Conservation (phyloP, 768 basidiomycete species). For the Chalciporus chontae region DNA sequence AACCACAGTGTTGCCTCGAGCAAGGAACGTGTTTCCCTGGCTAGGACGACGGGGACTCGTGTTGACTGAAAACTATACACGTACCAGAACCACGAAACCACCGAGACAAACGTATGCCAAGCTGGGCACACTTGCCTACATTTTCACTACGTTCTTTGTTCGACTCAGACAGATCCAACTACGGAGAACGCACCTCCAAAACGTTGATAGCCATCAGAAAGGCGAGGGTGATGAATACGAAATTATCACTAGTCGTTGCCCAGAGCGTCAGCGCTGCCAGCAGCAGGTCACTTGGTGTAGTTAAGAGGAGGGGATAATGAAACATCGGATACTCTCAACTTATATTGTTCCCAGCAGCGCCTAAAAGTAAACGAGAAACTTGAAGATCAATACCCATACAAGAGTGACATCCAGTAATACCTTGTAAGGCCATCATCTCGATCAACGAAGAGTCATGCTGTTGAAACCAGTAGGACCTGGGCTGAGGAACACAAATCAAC, state of each 20-base stretch:
- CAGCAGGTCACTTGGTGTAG: background rate
- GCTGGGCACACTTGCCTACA: constrained; percentile 51
- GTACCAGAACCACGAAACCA: constrained; percentile 48
- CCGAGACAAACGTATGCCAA: constrained; percentile 66
- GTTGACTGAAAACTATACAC: constrained; percentile 6
- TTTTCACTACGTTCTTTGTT: constrained; percentile 21
- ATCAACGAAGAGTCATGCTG: too few species aligned
- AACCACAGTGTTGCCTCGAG: background rate
- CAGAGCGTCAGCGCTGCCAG: background rate
- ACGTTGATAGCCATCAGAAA: constrained; percentile 18
- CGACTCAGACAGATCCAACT: background rate
- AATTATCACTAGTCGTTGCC: background rate
- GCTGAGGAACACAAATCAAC: too few species aligned
- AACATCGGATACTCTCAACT: background rate
- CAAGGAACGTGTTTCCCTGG: too few species aligned
- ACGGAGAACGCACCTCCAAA: constrained; percentile 23
- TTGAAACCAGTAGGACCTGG: too few species aligned
- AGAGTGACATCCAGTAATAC: too few species aligned
- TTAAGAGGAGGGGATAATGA: background rate
- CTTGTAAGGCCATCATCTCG: too few species aligned
- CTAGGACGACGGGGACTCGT: background rate
- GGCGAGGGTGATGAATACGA: background rate
- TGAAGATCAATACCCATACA: background rate
- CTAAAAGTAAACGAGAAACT: too few species aligned
- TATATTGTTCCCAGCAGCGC: background rate